These are phyloP conservation scores for Boletus sp. DNA, from an alignment of 768 basidiomycete genomes.

Conservation along the genomic window DNA sequence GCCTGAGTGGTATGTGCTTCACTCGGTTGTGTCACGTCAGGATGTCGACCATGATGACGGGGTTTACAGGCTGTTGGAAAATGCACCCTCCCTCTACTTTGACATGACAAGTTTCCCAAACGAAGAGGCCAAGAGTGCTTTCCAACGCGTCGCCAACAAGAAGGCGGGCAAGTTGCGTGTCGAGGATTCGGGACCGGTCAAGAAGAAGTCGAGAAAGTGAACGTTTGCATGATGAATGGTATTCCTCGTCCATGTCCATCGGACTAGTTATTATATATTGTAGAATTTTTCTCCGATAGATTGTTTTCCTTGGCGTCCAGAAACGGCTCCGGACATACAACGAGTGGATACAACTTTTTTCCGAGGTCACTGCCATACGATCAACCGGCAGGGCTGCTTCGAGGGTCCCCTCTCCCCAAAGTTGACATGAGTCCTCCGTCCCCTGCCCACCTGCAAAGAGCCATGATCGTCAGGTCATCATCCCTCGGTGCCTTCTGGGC, in stretches of 20 bases:
- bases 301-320: not conserved
- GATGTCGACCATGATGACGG: not conserved
- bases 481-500: too few relatives aligned
- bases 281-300: not conserved
- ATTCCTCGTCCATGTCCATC: not conserved
- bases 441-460: too few relatives aligned
- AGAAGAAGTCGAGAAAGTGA: conserved; percentile 19
- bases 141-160: conserved; percentile 58
- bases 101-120: conserved; percentile 63
- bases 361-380: too few relatives aligned
- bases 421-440: too few relatives aligned
- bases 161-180: conserved; percentile 39
- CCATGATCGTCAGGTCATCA: too few relatives aligned
- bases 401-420: too few relatives aligned
- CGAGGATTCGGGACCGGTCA: conserved; percentile 4
- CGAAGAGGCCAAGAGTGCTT: conserved; percentile 67
- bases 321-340: too few relatives aligned
- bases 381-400: too few relatives aligned
- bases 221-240: not conserved
- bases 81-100: conserved; percentile 58
- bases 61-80: conserved; percentile 58
- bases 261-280: not conserved
- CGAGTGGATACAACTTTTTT: too few relatives aligned
- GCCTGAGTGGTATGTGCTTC: conserved; percentile 71
- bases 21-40: not conserved